phyloP scores from a whole-genome alignment of 129 eudicot species.

The Sambucus nigra region DNA sequence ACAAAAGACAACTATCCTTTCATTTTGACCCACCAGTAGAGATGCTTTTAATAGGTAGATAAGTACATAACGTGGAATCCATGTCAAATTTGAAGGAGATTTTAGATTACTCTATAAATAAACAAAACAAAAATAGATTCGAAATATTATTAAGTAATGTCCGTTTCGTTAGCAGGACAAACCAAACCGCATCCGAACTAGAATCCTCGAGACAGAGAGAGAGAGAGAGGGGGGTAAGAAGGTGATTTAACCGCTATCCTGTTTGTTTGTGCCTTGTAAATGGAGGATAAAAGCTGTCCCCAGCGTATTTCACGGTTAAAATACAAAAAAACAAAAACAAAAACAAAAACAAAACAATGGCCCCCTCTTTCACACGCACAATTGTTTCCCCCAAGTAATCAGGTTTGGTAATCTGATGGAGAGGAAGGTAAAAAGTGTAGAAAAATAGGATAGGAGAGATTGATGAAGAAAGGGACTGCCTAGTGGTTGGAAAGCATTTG shows the following conservation, averaged over 20 bases:
- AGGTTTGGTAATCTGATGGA: conserved; percentile 13
- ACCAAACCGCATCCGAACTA: background rate
- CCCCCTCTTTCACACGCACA: conserved; percentile 3
- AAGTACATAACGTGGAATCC: too few species aligned
- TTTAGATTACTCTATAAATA: too few species aligned
- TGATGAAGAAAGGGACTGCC: conserved; percentile 21
- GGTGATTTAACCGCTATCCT: conserved; percentile 12
- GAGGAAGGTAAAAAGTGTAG: conserved; percentile 1
- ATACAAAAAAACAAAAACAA: conserved; percentile 7
- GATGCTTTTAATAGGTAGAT: too few species aligned
- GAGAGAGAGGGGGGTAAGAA: background rate
- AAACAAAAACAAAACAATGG: conserved; percentile 3
- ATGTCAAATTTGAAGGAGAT: too few species aligned
- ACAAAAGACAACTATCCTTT: too few species aligned
- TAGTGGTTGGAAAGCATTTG: conserved; percentile 12
- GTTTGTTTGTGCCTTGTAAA: conserved; percentile 10
- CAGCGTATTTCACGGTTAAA: conserved; percentile 9
- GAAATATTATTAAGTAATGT: too few species aligned
- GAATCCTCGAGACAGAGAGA: background rate
- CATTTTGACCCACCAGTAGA: too few species aligned
- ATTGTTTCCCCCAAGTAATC: conserved; percentile 20
- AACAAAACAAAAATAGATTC: too few species aligned
- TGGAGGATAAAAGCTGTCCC: conserved; percentile 18
- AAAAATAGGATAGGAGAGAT: conserved; percentile 7
- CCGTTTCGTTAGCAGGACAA: too few species aligned